A percentile compares a stretch with the other conserved stretches of the same genome.
These are phyloP conservation scores for Blastobotrys peoriensis DNA, from an alignment of 805 yeast species.

Conservation along the genomic window DNA sequence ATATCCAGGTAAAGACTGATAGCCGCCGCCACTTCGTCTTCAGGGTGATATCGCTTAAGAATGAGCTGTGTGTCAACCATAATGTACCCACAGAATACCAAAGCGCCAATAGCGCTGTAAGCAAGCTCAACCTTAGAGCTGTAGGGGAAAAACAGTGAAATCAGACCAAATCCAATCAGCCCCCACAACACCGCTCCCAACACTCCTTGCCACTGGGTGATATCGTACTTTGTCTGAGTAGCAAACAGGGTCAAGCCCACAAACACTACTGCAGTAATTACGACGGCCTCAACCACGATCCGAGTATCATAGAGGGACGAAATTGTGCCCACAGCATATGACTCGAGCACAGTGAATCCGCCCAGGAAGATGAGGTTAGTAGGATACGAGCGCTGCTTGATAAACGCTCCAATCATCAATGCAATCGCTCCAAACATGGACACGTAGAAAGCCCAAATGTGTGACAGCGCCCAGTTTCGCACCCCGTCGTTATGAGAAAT, in stretches of 20 bases:
- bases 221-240: conserved; percentile 69
- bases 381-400: conserved; percentile 65
- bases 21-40: conserved; percentile 80
- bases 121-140: conserved; percentile 52
- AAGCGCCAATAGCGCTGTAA: conserved; percentile 69
- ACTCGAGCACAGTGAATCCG: conserved; percentile 68
- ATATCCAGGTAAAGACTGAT: conserved; percentile 75
- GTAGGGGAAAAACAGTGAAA: conserved; percentile 62
- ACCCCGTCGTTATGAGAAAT: conserved; percentile 42
- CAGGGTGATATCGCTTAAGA: conserved; percentile 68
- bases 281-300: conserved; percentile 62
- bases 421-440: conserved; percentile 56
- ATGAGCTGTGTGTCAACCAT: conserved; percentile 77
- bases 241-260: conserved; percentile 75
- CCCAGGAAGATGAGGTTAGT: conserved; percentile 53
- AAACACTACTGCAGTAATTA: conserved; percentile 63
- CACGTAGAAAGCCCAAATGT: conserved; percentile 55
- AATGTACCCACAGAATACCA: conserved; percentile 64
- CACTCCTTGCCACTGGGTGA: conserved; percentile 60
- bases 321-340: conserved; percentile 63
- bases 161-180: conserved; percentile 64
- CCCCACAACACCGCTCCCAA: conserved; percentile 54
- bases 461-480: conserved; percentile 48
- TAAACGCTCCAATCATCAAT: conserved; percentile 54
- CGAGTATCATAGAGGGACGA: conserved; percentile 58